A percentile compares a stretch with the other conserved stretches of the same genome.
Evolutionary conservation across 192 early-diverging fungal species (phyloP).

Genomic region (Spizellomyces sp.): DNA sequence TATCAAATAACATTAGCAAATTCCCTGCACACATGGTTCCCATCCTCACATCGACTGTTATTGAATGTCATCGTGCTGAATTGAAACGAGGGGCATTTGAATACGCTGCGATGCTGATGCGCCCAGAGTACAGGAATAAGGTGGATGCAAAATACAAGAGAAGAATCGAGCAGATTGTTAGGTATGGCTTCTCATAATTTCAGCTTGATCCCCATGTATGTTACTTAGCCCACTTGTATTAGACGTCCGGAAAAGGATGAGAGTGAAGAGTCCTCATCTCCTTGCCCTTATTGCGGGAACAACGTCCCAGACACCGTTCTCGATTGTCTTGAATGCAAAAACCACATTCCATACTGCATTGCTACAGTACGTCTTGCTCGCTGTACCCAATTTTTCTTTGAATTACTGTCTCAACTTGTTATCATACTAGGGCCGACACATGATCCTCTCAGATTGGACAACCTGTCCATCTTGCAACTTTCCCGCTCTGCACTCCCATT

Average conservation of each 20-base stretch:
- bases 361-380: constrained; percentile 46
- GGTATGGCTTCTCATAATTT: constrained; percentile 35
- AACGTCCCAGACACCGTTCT: constrained; percentile 47
- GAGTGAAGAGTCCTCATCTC: constrained; percentile 44
- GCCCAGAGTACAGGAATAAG: constrained; percentile 59
- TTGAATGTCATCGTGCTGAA: constrained; percentile 58
- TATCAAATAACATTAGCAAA: constrained; percentile 56
- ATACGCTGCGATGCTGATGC: constrained; percentile 59
- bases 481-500: constrained; percentile 44
- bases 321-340: constrained; percentile 62
- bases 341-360: constrained; percentile 62
- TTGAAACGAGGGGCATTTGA: constrained; percentile 55
- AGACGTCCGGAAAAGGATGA: constrained; percentile 58
- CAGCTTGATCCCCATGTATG: neutral
- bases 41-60: constrained; percentile 65
- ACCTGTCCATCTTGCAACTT: constrained; percentile 53
- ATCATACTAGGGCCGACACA: constrained; percentile 51
- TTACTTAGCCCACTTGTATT: neutral
- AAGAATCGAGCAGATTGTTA: constrained; percentile 59
- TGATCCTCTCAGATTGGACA: constrained; percentile 53
- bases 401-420: neutral
- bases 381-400: neutral
- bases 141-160: constrained; percentile 60
- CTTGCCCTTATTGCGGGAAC: constrained; percentile 55
- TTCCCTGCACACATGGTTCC: constrained; percentile 59